A percentile compares a stretch with the other conserved stretches of the same genome.
Conservation (phyloP, 2,329 filamentous ascomycete genomes). For the Botrytis aclada region DNA sequence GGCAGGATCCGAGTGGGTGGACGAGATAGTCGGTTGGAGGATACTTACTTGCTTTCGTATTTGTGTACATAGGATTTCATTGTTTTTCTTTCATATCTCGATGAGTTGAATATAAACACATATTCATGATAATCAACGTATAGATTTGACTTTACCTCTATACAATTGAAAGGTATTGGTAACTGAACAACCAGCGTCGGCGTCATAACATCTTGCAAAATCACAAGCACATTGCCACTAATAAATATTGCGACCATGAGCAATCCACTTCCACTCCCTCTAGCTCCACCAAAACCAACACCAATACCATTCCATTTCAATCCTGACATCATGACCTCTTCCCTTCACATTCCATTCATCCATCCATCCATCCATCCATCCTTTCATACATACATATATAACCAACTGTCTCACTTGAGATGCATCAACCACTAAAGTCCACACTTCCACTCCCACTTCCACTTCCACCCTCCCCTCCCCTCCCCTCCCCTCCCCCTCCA, state of each 20-base stretch:
- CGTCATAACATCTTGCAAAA: not conserved
- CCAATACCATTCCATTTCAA: not conserved
- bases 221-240: too few species aligned
- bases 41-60: too few species aligned
- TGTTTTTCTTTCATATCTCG: not conserved
- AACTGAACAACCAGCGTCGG: not conserved
- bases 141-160: not conserved
- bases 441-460: not conserved
- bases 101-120: not conserved
- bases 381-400: not conserved
- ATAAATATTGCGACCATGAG: not conserved
- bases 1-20: too few species aligned
- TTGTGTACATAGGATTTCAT: not conserved
- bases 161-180: not conserved
- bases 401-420: not conserved
- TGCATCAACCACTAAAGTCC: too few species aligned
- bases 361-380: too few species aligned
- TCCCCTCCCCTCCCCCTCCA: too few species aligned
- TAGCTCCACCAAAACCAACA: not conserved
- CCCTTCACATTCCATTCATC: not conserved
- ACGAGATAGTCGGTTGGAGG: too few species aligned
- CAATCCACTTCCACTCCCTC: not conserved
- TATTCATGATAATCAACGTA: not conserved
- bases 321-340: rapidly evolving
- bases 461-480: not conserved